phyloP scores from a whole-genome alignment of 2,329 filamentous ascomycete species.

The Sphaerulina musiva region DNA sequence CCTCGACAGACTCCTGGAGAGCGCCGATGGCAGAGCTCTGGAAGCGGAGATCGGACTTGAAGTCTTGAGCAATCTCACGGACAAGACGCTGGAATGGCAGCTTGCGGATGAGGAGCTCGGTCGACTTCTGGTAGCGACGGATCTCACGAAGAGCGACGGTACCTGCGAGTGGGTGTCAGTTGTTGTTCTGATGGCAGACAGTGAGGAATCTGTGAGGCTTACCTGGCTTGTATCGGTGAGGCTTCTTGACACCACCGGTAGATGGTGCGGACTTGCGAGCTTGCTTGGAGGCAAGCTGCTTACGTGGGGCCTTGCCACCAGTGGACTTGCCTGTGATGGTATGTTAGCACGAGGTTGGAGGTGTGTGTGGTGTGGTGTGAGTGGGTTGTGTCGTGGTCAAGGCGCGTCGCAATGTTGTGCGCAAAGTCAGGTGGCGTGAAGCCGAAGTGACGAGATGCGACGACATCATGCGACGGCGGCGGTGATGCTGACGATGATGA shows the following conservation, averaged over 20 bases:
- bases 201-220: slow-evolving; percentile 20
- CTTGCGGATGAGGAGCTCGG: slow-evolving; percentile 76
- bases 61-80: slow-evolving; percentile 63
- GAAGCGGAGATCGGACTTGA: slow-evolving; percentile 74
- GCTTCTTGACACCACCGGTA: slow-evolving; percentile 65
- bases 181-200: slow-evolving; percentile 11
- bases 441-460: slow-evolving; percentile 19
- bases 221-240: slow-evolving; percentile 50
- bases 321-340: slow-evolving; percentile 59
- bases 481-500: slow-evolving; percentile 12
- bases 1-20: slow-evolving; percentile 91
- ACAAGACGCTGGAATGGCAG: slow-evolving; percentile 74
- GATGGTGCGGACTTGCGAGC: slow-evolving; percentile 97
- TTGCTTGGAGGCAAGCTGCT: slow-evolving; percentile 99
- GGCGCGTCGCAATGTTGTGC: slow-evolving; percentile 16
- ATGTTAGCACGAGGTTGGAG: slow-evolving; percentile 30
- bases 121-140: slow-evolving; percentile 79
- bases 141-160: slow-evolving; percentile 89
- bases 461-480: slow-evolving; percentile 24
- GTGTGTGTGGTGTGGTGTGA: neutral
- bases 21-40: slow-evolving; percentile 92
- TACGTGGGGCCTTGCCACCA: slow-evolving; percentile 68
- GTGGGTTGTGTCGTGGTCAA: slow-evolving; percentile 18
- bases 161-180: slow-evolving; percentile 43
- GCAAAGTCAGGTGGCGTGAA: slow-evolving; percentile 20